Evolutionary conservation across 768 basidiomycete species (phyloP).

Genomic region (Suillus tomentosus): DNA sequence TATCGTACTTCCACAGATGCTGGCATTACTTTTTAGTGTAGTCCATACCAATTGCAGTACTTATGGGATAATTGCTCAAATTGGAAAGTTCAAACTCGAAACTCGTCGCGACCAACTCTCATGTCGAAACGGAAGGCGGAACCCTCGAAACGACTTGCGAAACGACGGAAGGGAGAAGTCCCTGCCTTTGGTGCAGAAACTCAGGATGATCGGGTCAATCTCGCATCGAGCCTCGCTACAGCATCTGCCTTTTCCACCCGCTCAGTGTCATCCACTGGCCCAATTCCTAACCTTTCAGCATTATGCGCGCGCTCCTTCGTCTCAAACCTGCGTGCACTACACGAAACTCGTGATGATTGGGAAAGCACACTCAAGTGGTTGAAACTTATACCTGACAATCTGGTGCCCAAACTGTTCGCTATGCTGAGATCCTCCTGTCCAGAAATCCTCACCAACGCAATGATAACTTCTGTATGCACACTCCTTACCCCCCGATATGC

Average conservation of each 20-base stretch:
- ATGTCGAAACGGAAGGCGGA: conserved; percentile 19
- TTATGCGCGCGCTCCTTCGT: conserved; percentile 58
- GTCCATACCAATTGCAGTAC: background rate
- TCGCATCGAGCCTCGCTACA: conserved; percentile 44
- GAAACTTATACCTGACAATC: conserved; percentile 50
- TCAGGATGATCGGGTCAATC: conserved; percentile 43
- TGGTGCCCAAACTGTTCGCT: conserved; percentile 53
- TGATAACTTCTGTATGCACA: conserved; percentile 54
- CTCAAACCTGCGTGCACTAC: conserved; percentile 42
- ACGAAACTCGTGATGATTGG: conserved; percentile 42
- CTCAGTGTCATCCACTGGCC: conserved; percentile 28
- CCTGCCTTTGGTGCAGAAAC: conserved; percentile 46
- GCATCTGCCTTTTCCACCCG: conserved; percentile 55
- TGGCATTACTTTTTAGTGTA: background rate
- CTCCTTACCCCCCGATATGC: background rate
- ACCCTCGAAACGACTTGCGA: conserved; percentile 9
- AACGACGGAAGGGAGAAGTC: conserved; percentile 19
- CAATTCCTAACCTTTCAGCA: conserved; percentile 47
- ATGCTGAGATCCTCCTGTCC: conserved; percentile 53
- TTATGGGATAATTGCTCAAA: conserved; percentile 3
- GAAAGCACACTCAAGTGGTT: conserved; percentile 41
- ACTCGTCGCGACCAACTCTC: background rate
- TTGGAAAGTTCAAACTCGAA: background rate
- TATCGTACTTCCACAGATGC: background rate
- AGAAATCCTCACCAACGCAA: conserved; percentile 50